Percentiles rank a stretch among this genome's conserved stretches.
Evolutionary conservation across 345 rosid species (phyloP).

Genomic region (Turnera subulata): DNA sequence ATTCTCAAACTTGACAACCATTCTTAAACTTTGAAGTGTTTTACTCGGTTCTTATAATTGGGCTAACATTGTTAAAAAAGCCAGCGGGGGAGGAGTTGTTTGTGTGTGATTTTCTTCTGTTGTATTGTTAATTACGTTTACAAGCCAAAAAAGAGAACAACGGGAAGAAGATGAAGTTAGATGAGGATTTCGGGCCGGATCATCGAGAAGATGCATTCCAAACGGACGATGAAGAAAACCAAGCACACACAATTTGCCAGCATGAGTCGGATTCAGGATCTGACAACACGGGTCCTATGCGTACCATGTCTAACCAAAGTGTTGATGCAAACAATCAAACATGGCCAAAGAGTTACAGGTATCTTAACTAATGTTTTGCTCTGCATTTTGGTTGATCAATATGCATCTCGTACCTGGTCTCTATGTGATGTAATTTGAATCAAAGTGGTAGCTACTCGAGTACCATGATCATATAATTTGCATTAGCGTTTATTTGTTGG

Average conservation of each 20-base stretch:
- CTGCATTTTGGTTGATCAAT: background rate
- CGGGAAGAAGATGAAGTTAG: conserved; percentile 47
- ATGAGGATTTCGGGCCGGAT: conserved; percentile 64
- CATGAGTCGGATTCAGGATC: conserved; percentile 30
- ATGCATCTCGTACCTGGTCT: background rate
- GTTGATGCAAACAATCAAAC: conserved; percentile 9
- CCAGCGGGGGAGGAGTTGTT: background rate
- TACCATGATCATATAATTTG: no score
- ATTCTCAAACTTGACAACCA: no score
- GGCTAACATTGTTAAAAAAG: background rate
- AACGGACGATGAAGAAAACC: conserved; percentile 79
- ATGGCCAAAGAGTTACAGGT: conserved; percentile 86
- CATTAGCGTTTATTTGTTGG: no score
- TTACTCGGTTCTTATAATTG: no score
- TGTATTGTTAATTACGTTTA: no score
- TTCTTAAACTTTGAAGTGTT: no score
- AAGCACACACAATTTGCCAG: conserved; percentile 44
- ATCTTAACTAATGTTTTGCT: background rate
- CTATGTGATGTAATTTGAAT: background rate
- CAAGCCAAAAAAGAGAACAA: no score
- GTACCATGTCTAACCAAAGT: conserved; percentile 14
- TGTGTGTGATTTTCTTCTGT: no score
- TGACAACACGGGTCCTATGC: conserved; percentile 16
- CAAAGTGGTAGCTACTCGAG: background rate
- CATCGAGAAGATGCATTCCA: conserved; percentile 58